Conservation (phyloP, 2,329 filamentous ascomycete species). For the Colletotrichum ledebouriae region DNA sequence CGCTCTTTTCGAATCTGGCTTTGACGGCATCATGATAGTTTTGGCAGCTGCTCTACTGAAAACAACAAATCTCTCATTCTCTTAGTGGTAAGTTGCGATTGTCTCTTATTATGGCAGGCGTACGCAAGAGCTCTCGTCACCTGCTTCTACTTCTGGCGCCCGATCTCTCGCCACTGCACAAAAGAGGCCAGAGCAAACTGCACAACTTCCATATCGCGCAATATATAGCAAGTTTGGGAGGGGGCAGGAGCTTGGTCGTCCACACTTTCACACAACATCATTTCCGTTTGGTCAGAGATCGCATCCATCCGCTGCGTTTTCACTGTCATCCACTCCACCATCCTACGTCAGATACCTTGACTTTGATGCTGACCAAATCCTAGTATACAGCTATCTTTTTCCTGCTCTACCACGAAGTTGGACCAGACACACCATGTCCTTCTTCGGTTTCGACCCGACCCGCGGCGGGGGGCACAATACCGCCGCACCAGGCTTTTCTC, state of each 20-base stretch:
- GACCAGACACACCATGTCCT: slow-evolving; percentile 75
- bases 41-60: slow-evolving; percentile 51
- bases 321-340: slow-evolving; percentile 21
- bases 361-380: slow-evolving; percentile 29
- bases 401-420: slow-evolving; percentile 25
- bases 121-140: too few relatives aligned
- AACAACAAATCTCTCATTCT: slow-evolving; percentile 51
- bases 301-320: neutral
- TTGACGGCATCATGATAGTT: slow-evolving; percentile 58
- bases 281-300: too few relatives aligned
- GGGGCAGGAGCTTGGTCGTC: neutral
- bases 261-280: neutral
- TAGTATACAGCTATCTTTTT: slow-evolving; percentile 37
- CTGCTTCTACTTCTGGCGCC: neutral
- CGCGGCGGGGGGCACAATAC: slow-evolving; percentile 68
- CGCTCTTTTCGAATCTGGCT: slow-evolving; percentile 37
- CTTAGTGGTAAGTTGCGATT: slow-evolving; percentile 56
- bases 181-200: slow-evolving; percentile 1
- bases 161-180: slow-evolving; percentile 2
- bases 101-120: neutral
- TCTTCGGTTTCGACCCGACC: slow-evolving; percentile 88
- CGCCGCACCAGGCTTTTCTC: slow-evolving; percentile 83
- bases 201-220: neutral
- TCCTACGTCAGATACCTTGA: slow-evolving; percentile 13
- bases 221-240: neutral